These are phyloP conservation scores for Citrus maxima DNA, from an alignment of 345 rosid genomes.

Conservation along the genomic window DNA sequence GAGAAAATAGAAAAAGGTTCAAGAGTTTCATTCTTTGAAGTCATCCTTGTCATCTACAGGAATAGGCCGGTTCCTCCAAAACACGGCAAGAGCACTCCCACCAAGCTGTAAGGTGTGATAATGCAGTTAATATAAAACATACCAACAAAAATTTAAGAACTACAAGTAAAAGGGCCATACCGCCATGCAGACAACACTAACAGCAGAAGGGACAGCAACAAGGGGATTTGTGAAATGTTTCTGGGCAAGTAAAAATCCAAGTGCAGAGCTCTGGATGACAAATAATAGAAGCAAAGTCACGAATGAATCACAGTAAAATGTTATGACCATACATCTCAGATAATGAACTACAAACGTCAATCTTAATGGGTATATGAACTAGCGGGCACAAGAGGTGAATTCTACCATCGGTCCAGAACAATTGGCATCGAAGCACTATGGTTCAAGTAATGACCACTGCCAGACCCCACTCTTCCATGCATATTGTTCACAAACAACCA, in stretches of 20 bases:
- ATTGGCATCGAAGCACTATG: background rate
- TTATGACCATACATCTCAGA: too few relatives aligned
- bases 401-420: background rate
- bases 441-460: background rate
- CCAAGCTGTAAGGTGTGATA: constrained; percentile 59
- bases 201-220: constrained; percentile 96
- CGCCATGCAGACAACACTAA: constrained; percentile 98
- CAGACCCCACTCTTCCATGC: background rate
- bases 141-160: background rate
- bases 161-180: constrained; percentile 36
- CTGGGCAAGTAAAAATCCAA: constrained; percentile 93
- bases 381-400: background rate
- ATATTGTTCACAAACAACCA: background rate
- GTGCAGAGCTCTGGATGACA: constrained; percentile 81
- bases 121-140: background rate
- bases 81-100: constrained; percentile 90
- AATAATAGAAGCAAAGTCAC: background rate
- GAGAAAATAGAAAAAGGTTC: background rate
- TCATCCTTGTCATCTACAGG: constrained; percentile 84
- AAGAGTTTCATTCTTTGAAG: constrained; percentile 56
- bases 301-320: background rate
- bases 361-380: background rate
- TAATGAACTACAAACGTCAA: background rate
- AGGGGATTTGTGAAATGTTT: constrained; percentile 91
- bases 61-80: constrained; percentile 85